phyloP scores from a whole-genome alignment of 148 eudicot species.

The Selenicereus undatus region DNA sequence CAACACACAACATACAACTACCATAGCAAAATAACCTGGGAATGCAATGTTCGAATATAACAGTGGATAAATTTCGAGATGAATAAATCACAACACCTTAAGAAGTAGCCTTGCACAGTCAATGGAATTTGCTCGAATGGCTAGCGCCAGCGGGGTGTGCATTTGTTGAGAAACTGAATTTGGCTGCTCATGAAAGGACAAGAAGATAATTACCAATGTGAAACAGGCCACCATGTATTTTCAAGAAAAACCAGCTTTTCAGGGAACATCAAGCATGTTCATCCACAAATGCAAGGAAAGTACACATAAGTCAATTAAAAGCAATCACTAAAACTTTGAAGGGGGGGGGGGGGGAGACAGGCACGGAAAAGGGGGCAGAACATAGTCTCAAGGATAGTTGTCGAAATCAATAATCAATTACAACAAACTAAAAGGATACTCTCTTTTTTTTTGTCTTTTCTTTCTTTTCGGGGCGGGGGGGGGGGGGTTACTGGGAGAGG shows the following conservation, averaged over 20 bases:
- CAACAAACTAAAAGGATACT: not conserved
- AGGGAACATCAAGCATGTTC: not conserved
- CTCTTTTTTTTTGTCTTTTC: too few species aligned
- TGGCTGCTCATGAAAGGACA: slow-evolving; percentile 8
- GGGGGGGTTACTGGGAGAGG: not conserved
- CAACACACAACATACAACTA: not conserved
- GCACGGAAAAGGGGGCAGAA: not conserved
- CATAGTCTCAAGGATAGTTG: not conserved
- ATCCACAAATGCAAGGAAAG: not conserved
- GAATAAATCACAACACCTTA: slow-evolving; percentile 11
- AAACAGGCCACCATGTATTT: not conserved
- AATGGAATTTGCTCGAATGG: not conserved
- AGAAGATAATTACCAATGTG: not conserved
- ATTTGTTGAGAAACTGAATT: not conserved
- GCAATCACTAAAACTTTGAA: not conserved
- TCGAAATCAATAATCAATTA: not conserved
- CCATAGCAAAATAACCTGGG: not conserved
- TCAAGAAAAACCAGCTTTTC: not conserved
- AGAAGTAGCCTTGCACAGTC: slow-evolving; percentile 21
- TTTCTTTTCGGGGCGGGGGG: not conserved
- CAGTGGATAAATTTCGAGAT: too few species aligned
- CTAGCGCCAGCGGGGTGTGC: slow-evolving; percentile 1
- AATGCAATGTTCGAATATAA: too few species aligned
- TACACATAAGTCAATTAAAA: not conserved
- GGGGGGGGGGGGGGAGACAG: not conserved